phyloP scores from a whole-genome alignment of 371 early-diverging fungal species.

The Mucor saturninus region DNA sequence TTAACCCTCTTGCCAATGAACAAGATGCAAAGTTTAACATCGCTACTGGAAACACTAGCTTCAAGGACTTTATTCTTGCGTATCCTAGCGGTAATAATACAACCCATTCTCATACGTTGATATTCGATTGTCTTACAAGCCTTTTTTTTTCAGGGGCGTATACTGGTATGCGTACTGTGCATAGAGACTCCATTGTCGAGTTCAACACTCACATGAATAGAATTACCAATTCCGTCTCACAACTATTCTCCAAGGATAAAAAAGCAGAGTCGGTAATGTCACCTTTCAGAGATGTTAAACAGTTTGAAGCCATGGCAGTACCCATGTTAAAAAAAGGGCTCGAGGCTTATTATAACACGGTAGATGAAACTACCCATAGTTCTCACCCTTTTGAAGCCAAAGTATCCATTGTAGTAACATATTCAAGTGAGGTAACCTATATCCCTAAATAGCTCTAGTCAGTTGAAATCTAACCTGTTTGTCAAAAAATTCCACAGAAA shows the following conservation, averaged over 20 bases:
- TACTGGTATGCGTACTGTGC: constrained; percentile 57
- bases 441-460: too few species aligned
- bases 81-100: constrained; percentile 44
- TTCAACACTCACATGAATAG: constrained; percentile 56
- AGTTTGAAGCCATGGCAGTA: constrained; percentile 40
- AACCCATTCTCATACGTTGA: background rate
- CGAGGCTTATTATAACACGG: constrained; percentile 41
- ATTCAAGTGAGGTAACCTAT: constrained; percentile 41
- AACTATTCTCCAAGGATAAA: constrained; percentile 40
- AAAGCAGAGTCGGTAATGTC: constrained; percentile 29
- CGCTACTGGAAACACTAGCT: constrained; percentile 9
- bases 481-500: constrained; percentile 18
- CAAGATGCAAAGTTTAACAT: constrained; percentile 25
- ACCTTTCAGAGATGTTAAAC: constrained; percentile 34
- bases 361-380: constrained; percentile 22
- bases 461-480: background rate
- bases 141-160: constrained; percentile 46
- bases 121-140: too few species aligned
- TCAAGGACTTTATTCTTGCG: constrained; percentile 41
- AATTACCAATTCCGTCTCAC: constrained; percentile 48
- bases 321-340: constrained; percentile 52
- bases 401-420: constrained; percentile 43
- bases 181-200: constrained; percentile 49
- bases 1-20: constrained; percentile 19
- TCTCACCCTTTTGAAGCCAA: constrained; percentile 41